Evolutionary conservation across 768 basidiomycete genomes (phyloP).

Genomic region (Russula virescens): DNA sequence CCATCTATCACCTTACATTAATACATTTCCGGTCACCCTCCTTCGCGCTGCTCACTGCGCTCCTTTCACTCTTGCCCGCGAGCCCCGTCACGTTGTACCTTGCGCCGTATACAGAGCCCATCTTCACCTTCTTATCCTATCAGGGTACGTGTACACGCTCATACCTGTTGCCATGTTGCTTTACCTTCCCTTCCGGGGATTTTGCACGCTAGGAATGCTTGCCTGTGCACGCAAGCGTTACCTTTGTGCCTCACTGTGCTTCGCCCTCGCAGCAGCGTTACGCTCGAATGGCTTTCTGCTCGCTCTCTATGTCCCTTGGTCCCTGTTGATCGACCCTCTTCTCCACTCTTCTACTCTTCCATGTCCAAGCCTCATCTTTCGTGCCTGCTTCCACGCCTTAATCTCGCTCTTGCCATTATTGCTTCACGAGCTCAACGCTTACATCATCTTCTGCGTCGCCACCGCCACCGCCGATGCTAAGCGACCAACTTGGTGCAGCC

Average conservation of each 20-base stretch:
- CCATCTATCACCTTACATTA: slow-evolving; percentile 55
- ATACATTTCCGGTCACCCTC: slow-evolving; percentile 48
- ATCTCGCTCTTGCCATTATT: slow-evolving; percentile 61
- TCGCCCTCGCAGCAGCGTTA: slow-evolving; percentile 59
- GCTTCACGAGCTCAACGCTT: slow-evolving; percentile 63
- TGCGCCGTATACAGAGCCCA: slow-evolving; percentile 78
- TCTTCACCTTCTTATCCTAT: slow-evolving; percentile 80
- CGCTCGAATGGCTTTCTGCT: slow-evolving; percentile 76
- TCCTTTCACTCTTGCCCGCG: slow-evolving; percentile 73
- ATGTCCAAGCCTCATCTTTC: slow-evolving; percentile 30
- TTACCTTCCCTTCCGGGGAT: background rate
- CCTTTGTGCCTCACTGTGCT: slow-evolving; percentile 51
- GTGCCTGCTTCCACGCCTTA: slow-evolving; percentile 39
- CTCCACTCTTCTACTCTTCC: slow-evolving; percentile 34
- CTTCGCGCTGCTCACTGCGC: slow-evolving; percentile 54
- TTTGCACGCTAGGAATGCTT: slow-evolving; percentile 47
- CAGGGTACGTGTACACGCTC: slow-evolving; percentile 41
- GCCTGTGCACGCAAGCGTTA: slow-evolving; percentile 46
- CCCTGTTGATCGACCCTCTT: slow-evolving; percentile 50
- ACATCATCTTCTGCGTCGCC: slow-evolving; percentile 55
- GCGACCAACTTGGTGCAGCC: slow-evolving; percentile 57
- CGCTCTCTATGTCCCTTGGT: slow-evolving; percentile 77
- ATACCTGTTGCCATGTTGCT: background rate
- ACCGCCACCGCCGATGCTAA: slow-evolving; percentile 23
- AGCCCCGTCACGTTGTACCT: slow-evolving; percentile 70